Conservation (phyloP, 352 stramenopile species). For the Globisporangium camurandrum region DNA sequence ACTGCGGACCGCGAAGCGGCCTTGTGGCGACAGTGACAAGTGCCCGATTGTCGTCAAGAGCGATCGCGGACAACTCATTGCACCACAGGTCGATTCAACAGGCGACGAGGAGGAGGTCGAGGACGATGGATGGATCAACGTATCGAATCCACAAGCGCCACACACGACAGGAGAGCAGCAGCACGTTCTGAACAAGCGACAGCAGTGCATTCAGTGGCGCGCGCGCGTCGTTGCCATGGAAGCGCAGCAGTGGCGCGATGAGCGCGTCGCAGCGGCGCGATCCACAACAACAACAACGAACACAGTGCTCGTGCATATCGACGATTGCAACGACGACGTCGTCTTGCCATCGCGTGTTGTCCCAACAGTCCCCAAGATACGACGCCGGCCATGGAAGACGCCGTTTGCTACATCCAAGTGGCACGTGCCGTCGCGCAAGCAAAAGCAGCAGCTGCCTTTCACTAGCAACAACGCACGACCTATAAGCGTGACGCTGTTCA, state of each 20-base stretch:
- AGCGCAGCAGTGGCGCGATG: conserved; percentile 21
- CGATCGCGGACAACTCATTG: conserved; percentile 40
- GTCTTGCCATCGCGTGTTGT: conserved; percentile 34
- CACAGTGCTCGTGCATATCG: conserved; percentile 25
- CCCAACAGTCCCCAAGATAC: conserved; percentile 15
- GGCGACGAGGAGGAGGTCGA: too few species aligned
- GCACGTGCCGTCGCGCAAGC: conserved; percentile 7
- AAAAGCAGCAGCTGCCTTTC: neutral
- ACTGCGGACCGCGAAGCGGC: conserved; percentile 22
- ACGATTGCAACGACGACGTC: conserved; percentile 20
- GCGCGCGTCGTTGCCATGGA: conserved; percentile 56
- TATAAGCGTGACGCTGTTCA: conserved; percentile 29
- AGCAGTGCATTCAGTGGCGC: conserved; percentile 32
- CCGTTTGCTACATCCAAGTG: conserved; percentile 16
- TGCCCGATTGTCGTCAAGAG: conserved; percentile 43
- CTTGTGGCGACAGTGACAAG: conserved; percentile 15
- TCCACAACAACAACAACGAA: neutral
- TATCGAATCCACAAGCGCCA: too few species aligned
- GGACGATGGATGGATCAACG: too few species aligned
- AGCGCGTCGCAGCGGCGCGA: neutral
- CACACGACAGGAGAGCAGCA: too few species aligned
- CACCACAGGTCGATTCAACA: conserved; percentile 13
- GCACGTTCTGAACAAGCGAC: too few species aligned
- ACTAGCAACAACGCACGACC: conserved; percentile 12
- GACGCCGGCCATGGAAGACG: conserved; percentile 16